These are phyloP conservation scores for Akanthomyces muscarius DNA, from an alignment of 2,329 filamentous ascomycete species.

Conservation along the genomic window DNA sequence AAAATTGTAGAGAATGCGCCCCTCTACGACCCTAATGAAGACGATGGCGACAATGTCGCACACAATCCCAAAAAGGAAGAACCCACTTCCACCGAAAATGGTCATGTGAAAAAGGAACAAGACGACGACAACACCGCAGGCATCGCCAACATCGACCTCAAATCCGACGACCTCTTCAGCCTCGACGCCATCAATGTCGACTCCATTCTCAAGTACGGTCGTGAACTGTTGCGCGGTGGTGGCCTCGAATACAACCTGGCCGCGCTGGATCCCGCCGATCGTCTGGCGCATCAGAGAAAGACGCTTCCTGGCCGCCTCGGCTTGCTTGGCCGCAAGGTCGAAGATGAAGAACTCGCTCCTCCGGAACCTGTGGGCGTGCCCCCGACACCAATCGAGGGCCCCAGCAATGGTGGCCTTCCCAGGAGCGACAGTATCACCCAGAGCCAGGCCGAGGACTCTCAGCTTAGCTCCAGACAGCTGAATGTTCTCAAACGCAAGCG, in stretches of 20 bases:
- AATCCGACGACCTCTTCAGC: conserved; percentile 60
- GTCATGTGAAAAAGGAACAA: conserved; percentile 55
- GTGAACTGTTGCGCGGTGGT: conserved; percentile 77
- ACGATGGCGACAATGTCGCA: conserved; percentile 61
- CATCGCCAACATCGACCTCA: conserved; percentile 26
- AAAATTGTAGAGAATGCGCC: conserved; percentile 90
- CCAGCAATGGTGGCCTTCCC: conserved; percentile 31
- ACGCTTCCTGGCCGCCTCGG: conserved; percentile 78
- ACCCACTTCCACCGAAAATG: conserved; percentile 34
- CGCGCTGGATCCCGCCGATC: conserved; percentile 72
- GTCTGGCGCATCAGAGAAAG: conserved; percentile 85
- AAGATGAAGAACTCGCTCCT: conserved; percentile 70
- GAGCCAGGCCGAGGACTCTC: conserved; percentile 56
- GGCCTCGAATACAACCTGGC: conserved; percentile 83
- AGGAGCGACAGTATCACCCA: conserved; percentile 36
- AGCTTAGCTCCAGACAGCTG: conserved; percentile 85
- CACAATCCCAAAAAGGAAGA: conserved; percentile 41
- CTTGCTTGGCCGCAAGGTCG: conserved; percentile 75
- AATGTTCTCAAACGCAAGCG: conserved; percentile 93
- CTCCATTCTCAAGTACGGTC: conserved; percentile 76
- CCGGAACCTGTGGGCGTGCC: conserved; percentile 44
- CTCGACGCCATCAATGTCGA: conserved; percentile 74
- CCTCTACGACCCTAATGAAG: conserved; percentile 80
- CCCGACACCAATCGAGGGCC: conserved; percentile 42
- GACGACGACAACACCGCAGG: conserved; percentile 39